Conservation (phyloP, 2,329 filamentous ascomycete species). For the Penicillium decumbens region DNA sequence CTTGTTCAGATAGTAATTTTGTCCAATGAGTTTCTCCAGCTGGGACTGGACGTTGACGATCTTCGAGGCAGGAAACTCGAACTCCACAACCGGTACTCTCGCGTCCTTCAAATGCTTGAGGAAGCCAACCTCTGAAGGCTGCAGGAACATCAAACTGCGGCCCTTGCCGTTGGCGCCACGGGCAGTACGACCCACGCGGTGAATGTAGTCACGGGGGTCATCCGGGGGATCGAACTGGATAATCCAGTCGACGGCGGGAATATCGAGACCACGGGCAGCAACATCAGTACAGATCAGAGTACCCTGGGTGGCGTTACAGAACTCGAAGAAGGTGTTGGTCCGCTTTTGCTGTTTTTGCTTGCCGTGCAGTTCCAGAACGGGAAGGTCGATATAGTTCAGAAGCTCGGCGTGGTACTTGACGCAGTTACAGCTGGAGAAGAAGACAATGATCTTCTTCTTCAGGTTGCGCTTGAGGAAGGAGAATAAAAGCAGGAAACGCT, state of each 20-base stretch:
- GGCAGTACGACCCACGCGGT: constrained; percentile 92
- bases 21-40: constrained; percentile 85
- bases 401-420: constrained; percentile 96
- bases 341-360: constrained; percentile 99
- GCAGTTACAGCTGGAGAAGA: constrained; percentile 86
- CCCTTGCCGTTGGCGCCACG: constrained; percentile 79
- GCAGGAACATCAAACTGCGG: constrained; percentile 84
- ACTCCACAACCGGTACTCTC: constrained; percentile 89
- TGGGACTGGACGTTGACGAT: constrained; percentile 86
- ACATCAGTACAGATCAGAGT: constrained; percentile 96
- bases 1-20: constrained; percentile 98
- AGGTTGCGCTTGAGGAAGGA: constrained; percentile 87
- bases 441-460: constrained; percentile 97
- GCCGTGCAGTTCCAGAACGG: constrained; percentile 78
- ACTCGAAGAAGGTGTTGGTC: constrained; percentile 99
- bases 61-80: constrained; percentile 89
- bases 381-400: constrained; percentile 94
- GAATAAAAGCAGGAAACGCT: constrained; percentile 88
- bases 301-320: constrained; percentile 76
- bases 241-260: constrained; percentile 93
- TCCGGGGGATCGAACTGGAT: constrained; percentile 94
- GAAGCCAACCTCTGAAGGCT: constrained; percentile 89
- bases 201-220: constrained; percentile 86
- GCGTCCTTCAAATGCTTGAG: constrained; percentile 85
- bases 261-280: constrained; percentile 89